A percentile compares a stretch with the other conserved stretches of the same genome.
Evolutionary conservation across 2,329 filamentous ascomycete genomes (phyloP).

Genomic region (Penicillium sclerotiorum): DNA sequence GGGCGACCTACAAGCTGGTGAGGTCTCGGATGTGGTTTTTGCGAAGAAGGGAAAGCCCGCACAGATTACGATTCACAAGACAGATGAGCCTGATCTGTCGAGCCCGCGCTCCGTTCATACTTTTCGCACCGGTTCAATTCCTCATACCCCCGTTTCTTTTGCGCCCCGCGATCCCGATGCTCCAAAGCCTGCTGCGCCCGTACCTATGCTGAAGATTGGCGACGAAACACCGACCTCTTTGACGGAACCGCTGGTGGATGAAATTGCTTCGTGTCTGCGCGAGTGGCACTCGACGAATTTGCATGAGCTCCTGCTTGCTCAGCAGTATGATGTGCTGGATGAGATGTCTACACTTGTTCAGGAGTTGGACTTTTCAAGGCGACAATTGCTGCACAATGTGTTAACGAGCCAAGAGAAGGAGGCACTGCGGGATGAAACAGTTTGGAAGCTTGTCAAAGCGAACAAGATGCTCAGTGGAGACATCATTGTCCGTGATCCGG

Average conservation of each 20-base stretch:
- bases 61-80: constrained; percentile 42
- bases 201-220: constrained; percentile 96
- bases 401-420: constrained; percentile 83
- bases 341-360: constrained; percentile 78
- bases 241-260: constrained; percentile 90
- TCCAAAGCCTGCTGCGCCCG: constrained; percentile 79
- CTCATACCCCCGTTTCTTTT: constrained; percentile 38
- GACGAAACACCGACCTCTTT: constrained; percentile 91
- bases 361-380: constrained; percentile 79
- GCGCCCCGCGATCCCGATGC: constrained; percentile 62
- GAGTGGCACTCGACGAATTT: constrained; percentile 99
- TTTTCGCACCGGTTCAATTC: constrained; percentile 33
- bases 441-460: constrained; percentile 91
- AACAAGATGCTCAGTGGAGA: constrained; percentile 95
- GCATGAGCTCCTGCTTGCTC: constrained; percentile 82
- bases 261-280: constrained; percentile 92
- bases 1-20: constrained; percentile 27
- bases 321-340: constrained; percentile 80
- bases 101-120: constrained; percentile 36
- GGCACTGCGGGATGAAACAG: constrained; percentile 80
- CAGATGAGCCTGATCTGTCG: constrained; percentile 36
- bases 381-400: constrained; percentile 92
- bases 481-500: constrained; percentile 90
- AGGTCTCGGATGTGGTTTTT: constrained; percentile 37
- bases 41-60: constrained; percentile 45